These are phyloP conservation scores for Solanum paucissectum DNA, from an alignment of 257 asterid genomes.

Conservation along the genomic window DNA sequence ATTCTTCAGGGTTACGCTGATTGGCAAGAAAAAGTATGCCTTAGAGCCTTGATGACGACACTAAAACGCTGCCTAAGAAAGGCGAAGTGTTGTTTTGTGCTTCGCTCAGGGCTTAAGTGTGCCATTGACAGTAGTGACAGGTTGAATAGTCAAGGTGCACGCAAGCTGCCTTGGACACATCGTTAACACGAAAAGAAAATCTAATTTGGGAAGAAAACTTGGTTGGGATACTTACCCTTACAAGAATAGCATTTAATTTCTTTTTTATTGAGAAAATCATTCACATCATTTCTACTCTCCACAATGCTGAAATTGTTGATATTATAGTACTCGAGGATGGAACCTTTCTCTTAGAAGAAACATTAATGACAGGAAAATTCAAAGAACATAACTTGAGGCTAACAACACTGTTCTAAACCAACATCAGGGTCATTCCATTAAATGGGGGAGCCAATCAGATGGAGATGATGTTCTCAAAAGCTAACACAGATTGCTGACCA, in stretches of 20 bases:
- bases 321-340: not conserved
- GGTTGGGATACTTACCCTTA: not conserved
- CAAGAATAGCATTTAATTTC: not conserved
- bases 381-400: not conserved
- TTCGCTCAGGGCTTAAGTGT: not conserved
- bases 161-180: not conserved
- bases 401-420: not conserved
- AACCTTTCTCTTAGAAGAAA: not conserved
- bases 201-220: not conserved
- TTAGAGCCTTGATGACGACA: not conserved
- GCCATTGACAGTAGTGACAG: not conserved
- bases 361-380: not conserved
- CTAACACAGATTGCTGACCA: not conserved
- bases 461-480: not conserved
- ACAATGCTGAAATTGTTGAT: not conserved
- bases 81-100: not conserved
- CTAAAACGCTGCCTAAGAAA: not conserved
- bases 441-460: not conserved
- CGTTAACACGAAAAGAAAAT: not conserved
- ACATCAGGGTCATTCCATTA: not conserved
- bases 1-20: not conserved
- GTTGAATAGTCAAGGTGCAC: not conserved
- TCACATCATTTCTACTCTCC: not conserved
- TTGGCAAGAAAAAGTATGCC: not conserved
- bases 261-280: not conserved